Evolutionary conservation across 1,284 basidiomycete species (phyloP).

Genomic region (Ustilago lituana): DNA sequence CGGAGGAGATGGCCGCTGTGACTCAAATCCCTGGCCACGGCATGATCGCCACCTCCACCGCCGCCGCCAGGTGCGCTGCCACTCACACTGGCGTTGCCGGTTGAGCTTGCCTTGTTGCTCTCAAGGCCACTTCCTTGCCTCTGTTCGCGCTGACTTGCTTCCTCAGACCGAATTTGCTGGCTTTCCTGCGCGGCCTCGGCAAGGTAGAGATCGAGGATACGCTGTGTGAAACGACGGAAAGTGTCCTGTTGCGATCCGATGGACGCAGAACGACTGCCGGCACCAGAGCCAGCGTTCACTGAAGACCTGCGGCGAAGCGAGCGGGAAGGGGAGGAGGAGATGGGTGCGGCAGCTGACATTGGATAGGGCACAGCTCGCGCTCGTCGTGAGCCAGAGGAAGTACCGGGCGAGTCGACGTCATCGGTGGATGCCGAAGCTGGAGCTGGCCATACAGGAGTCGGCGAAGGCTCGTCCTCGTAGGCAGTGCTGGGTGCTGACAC

Average conservation of each 20-base stretch:
- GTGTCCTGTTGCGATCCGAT: conserved; percentile 32
- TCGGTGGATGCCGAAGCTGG: background rate
- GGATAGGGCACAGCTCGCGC: conserved; percentile 51
- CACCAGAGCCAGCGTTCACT: conserved; percentile 1
- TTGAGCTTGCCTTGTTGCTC: conserved; percentile 6
- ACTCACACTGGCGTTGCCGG: conserved; percentile 1
- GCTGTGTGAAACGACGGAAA: conserved; percentile 52
- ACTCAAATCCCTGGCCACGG: conserved; percentile 10
- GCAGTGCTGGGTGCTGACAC: conserved; percentile 38
- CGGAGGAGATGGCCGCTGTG: conserved; percentile 13
- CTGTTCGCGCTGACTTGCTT: conserved; percentile 13
- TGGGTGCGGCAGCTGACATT: conserved; percentile 32
- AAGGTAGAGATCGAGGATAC: conserved; percentile 62
- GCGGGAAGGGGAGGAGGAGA: conserved; percentile 28
- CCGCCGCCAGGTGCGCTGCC: conserved; percentile 13
- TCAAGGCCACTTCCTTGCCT: conserved; percentile 19
- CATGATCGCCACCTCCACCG: conserved; percentile 19
- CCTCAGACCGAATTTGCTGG: conserved; percentile 20
- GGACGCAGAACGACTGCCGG: conserved; percentile 32
- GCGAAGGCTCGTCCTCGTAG: conserved; percentile 56
- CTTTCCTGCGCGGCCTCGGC: conserved; percentile 47
- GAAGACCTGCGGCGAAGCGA: conserved; percentile 22
- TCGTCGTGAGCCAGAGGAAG: conserved; percentile 19
- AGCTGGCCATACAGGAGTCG: conserved; percentile 44
- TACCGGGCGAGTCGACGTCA: conserved; percentile 2